Evolutionary conservation across 495 filamentous ascomycete species (phyloP).

Genomic region (Collariella sp.): DNA sequence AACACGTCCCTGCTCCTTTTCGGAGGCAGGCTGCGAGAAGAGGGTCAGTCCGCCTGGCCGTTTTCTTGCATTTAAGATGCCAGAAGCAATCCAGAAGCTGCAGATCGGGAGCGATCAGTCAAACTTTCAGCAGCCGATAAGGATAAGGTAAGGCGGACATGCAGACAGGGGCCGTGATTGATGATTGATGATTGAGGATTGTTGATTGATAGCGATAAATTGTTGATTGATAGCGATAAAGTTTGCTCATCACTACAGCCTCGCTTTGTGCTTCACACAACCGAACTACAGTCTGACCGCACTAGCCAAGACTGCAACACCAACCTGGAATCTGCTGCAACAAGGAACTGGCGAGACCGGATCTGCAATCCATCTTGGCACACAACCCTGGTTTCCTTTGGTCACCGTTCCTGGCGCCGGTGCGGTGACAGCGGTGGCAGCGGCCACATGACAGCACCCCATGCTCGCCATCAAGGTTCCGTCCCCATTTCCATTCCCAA

Average conservation of each 20-base stretch:
- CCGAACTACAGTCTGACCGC: no score
- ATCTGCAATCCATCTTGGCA: neutral
- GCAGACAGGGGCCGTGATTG: no score
- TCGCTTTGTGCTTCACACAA: no score
- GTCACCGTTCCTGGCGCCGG: constrained; percentile 11
- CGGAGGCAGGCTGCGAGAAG: neutral
- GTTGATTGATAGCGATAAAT: no score
- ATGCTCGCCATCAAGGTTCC: constrained; percentile 1
- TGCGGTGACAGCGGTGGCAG: constrained; percentile 3
- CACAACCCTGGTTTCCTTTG: neutral
- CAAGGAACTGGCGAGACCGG: neutral
- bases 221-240: no score
- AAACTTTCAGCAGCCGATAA: neutral
- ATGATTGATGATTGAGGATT: no score
- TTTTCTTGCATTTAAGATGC: neutral
- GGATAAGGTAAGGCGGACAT: neutral
- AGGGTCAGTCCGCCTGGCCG: neutral
- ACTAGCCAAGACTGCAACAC: no score
- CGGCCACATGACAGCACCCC: constrained; percentile 14
- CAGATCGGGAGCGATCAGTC: neutral
- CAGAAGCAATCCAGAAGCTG: neutral
- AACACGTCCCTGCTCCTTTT: neutral
- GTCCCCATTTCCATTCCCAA: neutral
- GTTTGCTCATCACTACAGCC: neutral
- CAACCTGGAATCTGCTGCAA: neutral